A percentile compares a stretch with the other conserved stretches of the same genome.
Conservation (phyloP, 2,329 filamentous ascomycete genomes). For the Fusarium sp. region DNA sequence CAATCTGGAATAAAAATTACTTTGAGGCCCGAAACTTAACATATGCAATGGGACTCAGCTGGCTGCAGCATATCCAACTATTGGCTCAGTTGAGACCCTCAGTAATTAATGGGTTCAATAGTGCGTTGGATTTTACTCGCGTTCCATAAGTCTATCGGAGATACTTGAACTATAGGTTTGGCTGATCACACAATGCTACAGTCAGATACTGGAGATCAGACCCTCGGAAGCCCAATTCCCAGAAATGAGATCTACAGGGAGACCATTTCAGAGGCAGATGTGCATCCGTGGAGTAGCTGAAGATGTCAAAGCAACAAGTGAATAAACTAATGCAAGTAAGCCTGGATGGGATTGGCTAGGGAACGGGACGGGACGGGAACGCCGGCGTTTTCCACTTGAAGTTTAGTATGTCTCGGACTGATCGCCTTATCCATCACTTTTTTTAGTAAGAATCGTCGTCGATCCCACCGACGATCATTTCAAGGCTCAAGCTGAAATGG, state of each 20-base stretch:
- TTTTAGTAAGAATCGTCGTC: too few species aligned
- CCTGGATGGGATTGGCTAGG: background rate
- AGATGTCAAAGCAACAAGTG: background rate
- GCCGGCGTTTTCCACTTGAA: background rate
- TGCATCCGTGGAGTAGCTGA: background rate
- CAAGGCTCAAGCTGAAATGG: fast-evolving
- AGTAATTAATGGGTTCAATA: fast-evolving
- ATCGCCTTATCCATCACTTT: background rate
- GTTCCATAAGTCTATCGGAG: fast-evolving
- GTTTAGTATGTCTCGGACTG: background rate
- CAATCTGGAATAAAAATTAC: fast-evolving
- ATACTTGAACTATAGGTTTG: fast-evolving
- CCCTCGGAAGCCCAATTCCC: background rate
- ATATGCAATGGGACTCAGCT: background rate
- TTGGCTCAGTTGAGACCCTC: too few species aligned
- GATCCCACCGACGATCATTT: background rate
- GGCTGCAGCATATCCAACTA: too few species aligned
- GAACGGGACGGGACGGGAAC: background rate
- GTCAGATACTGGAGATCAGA: background rate
- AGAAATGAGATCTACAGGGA: fast-evolving
- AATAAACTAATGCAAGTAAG: background rate
- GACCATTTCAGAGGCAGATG: background rate
- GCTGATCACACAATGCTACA: too few species aligned
- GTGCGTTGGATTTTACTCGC: fast-evolving
- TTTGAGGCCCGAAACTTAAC: background rate